phyloP scores from a whole-genome alignment of 1,284 basidiomycete species.

The Uromyces viciae-fabae region DNA sequence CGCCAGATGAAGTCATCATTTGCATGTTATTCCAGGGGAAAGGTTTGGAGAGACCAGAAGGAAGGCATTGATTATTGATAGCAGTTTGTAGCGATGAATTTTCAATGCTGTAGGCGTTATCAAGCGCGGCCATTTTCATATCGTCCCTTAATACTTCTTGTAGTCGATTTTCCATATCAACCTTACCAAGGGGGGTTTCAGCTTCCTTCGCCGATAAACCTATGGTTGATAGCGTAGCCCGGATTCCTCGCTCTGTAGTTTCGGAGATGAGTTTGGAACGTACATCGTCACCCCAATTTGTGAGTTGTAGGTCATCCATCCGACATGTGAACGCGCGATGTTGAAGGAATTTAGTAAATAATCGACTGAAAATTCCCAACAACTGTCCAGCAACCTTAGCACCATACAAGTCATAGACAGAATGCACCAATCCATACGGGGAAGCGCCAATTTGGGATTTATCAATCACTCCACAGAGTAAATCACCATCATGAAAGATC shows the following conservation, averaged over 20 bases:
- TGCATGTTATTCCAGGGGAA: conserved; percentile 99
- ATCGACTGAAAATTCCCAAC: conserved; percentile 83
- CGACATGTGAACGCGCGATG: conserved; percentile 96
- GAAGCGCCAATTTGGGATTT: conserved; percentile 97
- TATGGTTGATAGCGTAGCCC: conserved; percentile 70
- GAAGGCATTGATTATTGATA: conserved; percentile 67
- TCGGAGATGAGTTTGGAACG: conserved; percentile 69
- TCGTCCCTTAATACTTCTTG: conserved; percentile 97
- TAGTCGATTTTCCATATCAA: conserved; percentile 62
- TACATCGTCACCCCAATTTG: conserved; percentile 70
- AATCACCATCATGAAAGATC: conserved; percentile 85
- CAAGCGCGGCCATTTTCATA: conserved; percentile 91
- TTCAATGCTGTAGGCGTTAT: conserved; percentile 82
- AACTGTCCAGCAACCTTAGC: conserved; percentile 82
- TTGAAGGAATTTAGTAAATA: conserved; percentile 96
- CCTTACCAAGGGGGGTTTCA: conserved; percentile 58
- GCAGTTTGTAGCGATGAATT: conserved; percentile 87
- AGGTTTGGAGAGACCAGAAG: conserved; percentile 78
- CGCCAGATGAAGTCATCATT: conserved; percentile 96
- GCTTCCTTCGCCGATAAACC: conserved; percentile 78
- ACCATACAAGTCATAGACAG: conserved; percentile 98
- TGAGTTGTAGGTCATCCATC: conserved; percentile 95
- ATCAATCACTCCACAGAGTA: conserved; percentile 87
- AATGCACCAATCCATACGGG: conserved; percentile 93
- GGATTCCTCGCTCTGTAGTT: conserved; percentile 71